Evolutionary conservation across 2,329 filamentous ascomycete species (phyloP).

Genomic region (Pyricularia sp.): DNA sequence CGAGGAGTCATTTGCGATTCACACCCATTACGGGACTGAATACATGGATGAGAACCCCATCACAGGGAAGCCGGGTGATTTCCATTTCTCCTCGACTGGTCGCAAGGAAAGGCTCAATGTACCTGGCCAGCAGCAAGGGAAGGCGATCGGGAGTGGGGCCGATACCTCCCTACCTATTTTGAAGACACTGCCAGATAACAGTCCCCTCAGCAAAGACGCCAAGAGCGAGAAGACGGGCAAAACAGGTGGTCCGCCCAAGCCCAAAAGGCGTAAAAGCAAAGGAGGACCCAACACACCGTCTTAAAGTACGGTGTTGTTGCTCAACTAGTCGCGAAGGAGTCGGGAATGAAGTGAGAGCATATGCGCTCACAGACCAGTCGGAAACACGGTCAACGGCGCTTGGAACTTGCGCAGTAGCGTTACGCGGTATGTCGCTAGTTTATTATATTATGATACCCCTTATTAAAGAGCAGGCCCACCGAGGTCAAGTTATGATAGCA

Average conservation of each 20-base stretch:
- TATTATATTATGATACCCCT: conserved; percentile 4
- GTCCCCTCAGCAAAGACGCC: conserved; percentile 25
- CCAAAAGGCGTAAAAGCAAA: conserved; percentile 40
- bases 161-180: conserved; percentile 13
- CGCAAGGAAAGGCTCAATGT: conserved; percentile 31
- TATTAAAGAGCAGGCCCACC: background rate
- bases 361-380: background rate
- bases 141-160: conserved; percentile 19
- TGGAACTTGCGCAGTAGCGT: background rate
- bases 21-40: conserved; percentile 51
- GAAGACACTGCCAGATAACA: conserved; percentile 34
- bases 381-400: background rate
- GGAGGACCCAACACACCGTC: conserved; percentile 18
- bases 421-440: background rate
- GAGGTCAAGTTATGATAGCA: background rate
- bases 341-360: background rate
- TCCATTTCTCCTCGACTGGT: conserved; percentile 54
- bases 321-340: background rate
- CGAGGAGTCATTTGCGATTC: conserved; percentile 48
- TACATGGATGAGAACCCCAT: conserved; percentile 62
- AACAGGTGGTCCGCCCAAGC: conserved; percentile 25
- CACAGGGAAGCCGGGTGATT: conserved; percentile 55
- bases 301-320: conserved; percentile 5
- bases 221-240: conserved; percentile 32
- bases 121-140: conserved; percentile 12